Base-by-base conservation (phyloP, 495 filamentous ascomycete genomes). In the Glutinoglossum americanum region DNA sequence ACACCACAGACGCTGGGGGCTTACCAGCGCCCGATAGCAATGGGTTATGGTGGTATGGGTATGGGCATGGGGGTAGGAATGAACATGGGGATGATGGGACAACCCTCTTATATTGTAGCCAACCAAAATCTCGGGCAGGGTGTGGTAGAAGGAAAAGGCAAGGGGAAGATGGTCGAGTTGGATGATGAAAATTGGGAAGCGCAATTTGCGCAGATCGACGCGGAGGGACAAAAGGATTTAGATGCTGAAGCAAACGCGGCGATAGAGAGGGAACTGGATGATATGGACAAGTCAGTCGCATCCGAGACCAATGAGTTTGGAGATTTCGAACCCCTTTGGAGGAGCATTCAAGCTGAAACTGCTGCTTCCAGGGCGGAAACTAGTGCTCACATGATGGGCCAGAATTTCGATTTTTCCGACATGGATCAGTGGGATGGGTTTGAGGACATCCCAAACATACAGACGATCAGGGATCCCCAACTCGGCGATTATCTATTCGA, bases 171-270 rank as follows among this genome's bases (percentile, higher is more conserved):
- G 71, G 80, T 95, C 3, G 93, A 97, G 72, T 77, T 97, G 27
- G 87, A 95, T 64, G 89, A 97, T 59, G 75, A 81, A 62, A 82
- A 92, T 59, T 99, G 93, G 92, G 92, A 97, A 70, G 83, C 84
- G 60, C 89, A 97, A 65, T 99, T 99, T 65, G 81, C 83, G 48
- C 78, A 90, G 71, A 81, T 97, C 67, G 88, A 92, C 70, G 72
- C 83, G 47, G 77, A 81, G 53, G 82, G 80, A 23, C 73, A 78
- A 51, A 70, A 78, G 63, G 74, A 73, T 51, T 61, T 78, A 60
- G 87, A 93, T 64, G 79, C 80, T 26, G 76, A 83, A 67, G 83
- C 83, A 58, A 81, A 83, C 54, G 74, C 73, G 58, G 86, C 82
- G 17, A 88, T 92, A 68, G 93, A 97, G 72, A 77, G 75, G 57